Evolutionary conservation across 345 rosid species (phyloP).

Genomic region (Passiflora organensis): DNA sequence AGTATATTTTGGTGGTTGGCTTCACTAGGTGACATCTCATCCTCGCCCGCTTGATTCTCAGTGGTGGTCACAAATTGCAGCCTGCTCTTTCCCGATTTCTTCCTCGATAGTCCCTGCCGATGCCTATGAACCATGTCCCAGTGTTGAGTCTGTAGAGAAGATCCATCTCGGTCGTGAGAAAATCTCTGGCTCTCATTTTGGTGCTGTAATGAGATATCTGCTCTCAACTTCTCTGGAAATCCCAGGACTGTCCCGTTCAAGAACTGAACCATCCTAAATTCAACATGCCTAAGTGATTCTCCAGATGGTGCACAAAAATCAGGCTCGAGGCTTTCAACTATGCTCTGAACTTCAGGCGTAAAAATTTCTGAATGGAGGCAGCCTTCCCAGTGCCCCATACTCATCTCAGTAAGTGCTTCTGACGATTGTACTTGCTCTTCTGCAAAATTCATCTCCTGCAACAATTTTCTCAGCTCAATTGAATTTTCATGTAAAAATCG

Average conservation of each 20-base stretch:
- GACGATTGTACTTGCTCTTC: conserved; percentile 63
- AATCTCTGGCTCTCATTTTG: conserved; percentile 46
- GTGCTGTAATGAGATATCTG: conserved; percentile 41
- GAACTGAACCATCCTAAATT: conserved; percentile 86
- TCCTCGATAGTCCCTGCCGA: conserved; percentile 50
- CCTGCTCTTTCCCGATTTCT: conserved; percentile 92
- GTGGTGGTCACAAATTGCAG: conserved; percentile 65
- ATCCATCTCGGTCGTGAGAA: conserved; percentile 49
- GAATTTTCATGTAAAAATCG: neutral
- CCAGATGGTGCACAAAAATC: conserved; percentile 89
- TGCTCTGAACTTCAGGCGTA: conserved; percentile 50
- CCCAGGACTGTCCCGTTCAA: conserved; percentile 54
- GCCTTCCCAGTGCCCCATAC: conserved; percentile 85
- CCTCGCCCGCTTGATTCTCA: conserved; percentile 64
- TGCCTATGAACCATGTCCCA: conserved; percentile 69
- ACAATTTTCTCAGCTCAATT: conserved; percentile 17
- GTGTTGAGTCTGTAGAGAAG: conserved; percentile 39
- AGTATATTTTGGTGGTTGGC: conserved; percentile 36
- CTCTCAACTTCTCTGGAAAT: conserved; percentile 59
- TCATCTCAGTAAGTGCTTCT: conserved; percentile 71
- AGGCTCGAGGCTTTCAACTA: conserved; percentile 72
- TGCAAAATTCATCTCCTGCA: conserved; percentile 77
- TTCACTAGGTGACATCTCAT: conserved; percentile 58
- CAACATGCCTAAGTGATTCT: conserved; percentile 90
- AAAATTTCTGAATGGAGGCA: conserved; percentile 54